Percentiles rank a stretch among this genome's conserved stretches.
These are phyloP conservation scores for Heliophila coronopifolia DNA, from an alignment of 441 rosid genomes.

Conservation along the genomic window DNA sequence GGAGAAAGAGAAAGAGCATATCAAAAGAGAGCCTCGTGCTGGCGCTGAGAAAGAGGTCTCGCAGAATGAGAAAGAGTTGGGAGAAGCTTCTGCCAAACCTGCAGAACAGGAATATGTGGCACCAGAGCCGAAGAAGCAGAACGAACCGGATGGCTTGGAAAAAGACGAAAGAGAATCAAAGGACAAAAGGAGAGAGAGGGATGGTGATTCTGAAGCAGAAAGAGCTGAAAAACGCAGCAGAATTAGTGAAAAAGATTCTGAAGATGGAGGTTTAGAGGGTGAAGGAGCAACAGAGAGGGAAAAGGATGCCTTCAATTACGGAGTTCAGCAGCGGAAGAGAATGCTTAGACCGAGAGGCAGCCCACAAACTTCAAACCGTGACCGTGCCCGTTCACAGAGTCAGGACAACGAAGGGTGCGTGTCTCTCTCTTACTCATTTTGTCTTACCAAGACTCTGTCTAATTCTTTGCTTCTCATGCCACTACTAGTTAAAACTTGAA, in stretches of 20 bases:
- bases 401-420: constrained; percentile 90
- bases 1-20: constrained; percentile 77
- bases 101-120: constrained; percentile 51
- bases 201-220: constrained; percentile 67
- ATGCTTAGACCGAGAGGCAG: constrained; percentile 94
- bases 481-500: constrained; percentile 10
- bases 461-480: too few relatives aligned
- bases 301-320: constrained; percentile 58
- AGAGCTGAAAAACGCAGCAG: constrained; percentile 72
- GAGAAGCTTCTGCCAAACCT: constrained; percentile 55
- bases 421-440: constrained; percentile 22
- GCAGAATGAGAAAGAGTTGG: too few relatives aligned
- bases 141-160: constrained; percentile 63
- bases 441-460: too few relatives aligned
- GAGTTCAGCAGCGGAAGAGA: constrained; percentile 92
- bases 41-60: too few relatives aligned
- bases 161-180: constrained; percentile 67
- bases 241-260: constrained; percentile 65
- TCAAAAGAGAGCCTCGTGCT: constrained; percentile 60
- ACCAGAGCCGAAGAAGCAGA: constrained; percentile 59
- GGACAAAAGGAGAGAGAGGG: constrained; percentile 86
- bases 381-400: too few relatives aligned
- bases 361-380: constrained; percentile 64
- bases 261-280: constrained; percentile 78
- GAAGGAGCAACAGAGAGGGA: constrained; percentile 75